Percentiles rank a stretch among this genome's conserved stretches.
These are phyloP conservation scores for Penicillium sp. DNA, from an alignment of 2,329 filamentous ascomycete genomes.

Conservation along the genomic window DNA sequence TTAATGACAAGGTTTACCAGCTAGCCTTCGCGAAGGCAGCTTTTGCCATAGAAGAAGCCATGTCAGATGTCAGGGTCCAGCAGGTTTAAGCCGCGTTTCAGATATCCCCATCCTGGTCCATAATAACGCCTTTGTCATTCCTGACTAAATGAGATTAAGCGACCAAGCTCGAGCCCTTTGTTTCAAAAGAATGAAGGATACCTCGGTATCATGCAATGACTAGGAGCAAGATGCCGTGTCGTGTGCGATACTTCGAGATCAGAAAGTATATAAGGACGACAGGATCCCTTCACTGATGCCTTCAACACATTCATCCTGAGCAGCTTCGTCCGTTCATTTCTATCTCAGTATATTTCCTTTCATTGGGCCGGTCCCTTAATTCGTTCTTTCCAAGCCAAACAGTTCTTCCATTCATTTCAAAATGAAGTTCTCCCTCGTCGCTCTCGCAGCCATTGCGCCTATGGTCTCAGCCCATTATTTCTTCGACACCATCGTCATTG, in stretches of 20 bases:
- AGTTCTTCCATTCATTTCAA: background rate
- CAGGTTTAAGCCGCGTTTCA: background rate
- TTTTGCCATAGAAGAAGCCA: too few relatives aligned
- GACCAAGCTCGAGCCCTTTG: background rate
- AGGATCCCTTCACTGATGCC: background rate
- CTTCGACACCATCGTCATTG: constrained; percentile 10
- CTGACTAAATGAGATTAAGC: background rate
- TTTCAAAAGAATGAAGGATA: background rate
- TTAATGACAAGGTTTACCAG: too few relatives aligned
- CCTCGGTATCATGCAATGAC: background rate
- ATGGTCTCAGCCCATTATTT: constrained; percentile 11
- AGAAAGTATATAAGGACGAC: background rate
- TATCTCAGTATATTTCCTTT: background rate
- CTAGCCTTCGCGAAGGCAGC: too few relatives aligned
- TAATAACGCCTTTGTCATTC: background rate
- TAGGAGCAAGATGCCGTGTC: background rate
- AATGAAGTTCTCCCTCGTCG: background rate
- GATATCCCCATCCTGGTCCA: background rate
- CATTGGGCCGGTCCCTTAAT: background rate
- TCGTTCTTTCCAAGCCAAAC: background rate
- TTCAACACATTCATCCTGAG: background rate
- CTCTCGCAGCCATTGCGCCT: background rate
- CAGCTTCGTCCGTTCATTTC: background rate
- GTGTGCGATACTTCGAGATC: background rate
- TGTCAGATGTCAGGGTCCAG: background rate